Percentiles rank a stretch among this genome's conserved stretches.
phyloP scores from a whole-genome alignment of 179 eudicot genomes.

The Heliamphora pulchella region DNA sequence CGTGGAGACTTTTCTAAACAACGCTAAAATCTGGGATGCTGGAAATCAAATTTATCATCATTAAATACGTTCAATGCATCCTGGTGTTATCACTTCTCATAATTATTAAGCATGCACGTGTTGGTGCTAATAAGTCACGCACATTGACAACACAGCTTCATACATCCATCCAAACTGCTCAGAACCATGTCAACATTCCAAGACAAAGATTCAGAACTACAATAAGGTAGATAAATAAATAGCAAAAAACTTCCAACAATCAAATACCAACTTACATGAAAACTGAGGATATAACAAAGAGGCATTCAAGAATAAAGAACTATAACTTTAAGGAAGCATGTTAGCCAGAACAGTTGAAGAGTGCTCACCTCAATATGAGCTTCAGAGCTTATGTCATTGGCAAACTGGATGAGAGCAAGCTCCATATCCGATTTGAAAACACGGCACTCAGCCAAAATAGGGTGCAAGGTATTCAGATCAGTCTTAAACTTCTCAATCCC shows the following conservation, averaged over 20 bases:
- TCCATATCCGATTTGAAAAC: conserved; percentile 76
- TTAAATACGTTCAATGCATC: neutral
- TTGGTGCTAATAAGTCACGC: neutral
- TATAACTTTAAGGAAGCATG: neutral
- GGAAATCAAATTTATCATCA: neutral
- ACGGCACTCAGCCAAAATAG: conserved; percentile 89
- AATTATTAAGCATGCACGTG: neutral
- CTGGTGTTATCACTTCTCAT: neutral
- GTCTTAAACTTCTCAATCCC: conserved; percentile 72
- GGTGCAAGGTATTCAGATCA: conserved; percentile 71
- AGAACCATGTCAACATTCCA: neutral
- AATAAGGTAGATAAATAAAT: neutral
- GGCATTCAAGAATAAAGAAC: neutral
- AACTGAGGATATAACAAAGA: neutral
- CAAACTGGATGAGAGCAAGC: conserved; percentile 79
- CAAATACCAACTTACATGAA: neutral
- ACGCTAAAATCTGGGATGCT: neutral
- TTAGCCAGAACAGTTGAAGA: conserved; percentile 7
- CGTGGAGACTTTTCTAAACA: neutral
- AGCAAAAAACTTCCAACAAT: conserved; percentile 11
- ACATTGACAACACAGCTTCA: neutral
- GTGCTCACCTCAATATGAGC: conserved; percentile 81
- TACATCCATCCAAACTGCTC: neutral
- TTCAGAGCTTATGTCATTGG: conserved; percentile 95
- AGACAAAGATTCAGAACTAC: neutral